A percentile compares a stretch with the other conserved stretches of the same genome.
phyloP scores from a whole-genome alignment of 495 filamentous ascomycete species.

The Tuber umbilicatum region DNA sequence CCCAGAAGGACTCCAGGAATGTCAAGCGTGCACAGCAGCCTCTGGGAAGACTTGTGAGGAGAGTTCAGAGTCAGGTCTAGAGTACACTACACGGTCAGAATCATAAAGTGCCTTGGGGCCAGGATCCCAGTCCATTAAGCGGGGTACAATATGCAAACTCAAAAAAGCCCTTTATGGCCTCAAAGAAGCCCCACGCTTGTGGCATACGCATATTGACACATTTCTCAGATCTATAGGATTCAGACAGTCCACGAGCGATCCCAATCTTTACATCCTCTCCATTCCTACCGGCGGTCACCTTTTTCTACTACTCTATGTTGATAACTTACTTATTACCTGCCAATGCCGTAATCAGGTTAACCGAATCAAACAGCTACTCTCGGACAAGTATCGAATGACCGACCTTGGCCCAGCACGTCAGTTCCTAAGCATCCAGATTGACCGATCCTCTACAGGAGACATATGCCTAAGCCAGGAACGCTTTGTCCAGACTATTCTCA shows the following conservation, averaged over 20 bases:
- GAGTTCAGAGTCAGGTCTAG: too few species aligned
- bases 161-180: constrained; percentile 10
- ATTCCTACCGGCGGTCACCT: too few species aligned
- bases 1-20: not conserved
- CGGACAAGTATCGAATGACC: not conserved
- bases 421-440: constrained; percentile 9
- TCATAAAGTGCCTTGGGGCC: too few species aligned
- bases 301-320: constrained; percentile 11
- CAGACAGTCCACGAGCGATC: not conserved
- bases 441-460: too few species aligned
- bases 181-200: constrained; percentile 6
- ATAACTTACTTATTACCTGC: constrained; percentile 3
- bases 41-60: too few species aligned
- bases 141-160: too few species aligned
- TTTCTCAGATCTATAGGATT: constrained; percentile 5
- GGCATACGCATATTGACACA: constrained; percentile 7
- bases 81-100: too few species aligned
- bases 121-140: too few species aligned
- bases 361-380: not conserved
- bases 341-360: not conserved
- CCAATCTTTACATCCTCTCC: not conserved
- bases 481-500: too few species aligned
- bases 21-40: too few species aligned
- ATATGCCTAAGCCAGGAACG: too few species aligned
- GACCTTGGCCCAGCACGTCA: not conserved